These are phyloP conservation scores for Gracilaria domingensis DNA, from an alignment of 23 red algal genomes.

Conservation along the genomic window DNA sequence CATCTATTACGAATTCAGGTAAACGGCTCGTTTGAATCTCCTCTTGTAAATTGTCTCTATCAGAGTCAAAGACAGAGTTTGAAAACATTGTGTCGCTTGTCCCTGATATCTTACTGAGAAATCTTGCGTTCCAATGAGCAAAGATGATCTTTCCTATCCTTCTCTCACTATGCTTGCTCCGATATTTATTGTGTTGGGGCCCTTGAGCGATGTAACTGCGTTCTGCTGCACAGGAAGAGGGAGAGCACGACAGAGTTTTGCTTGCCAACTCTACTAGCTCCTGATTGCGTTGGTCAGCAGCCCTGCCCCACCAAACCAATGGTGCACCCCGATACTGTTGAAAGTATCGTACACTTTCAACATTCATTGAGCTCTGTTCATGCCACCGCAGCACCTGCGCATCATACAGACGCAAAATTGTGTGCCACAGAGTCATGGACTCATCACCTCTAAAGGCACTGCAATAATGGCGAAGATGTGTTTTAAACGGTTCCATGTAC, in stretches of 20 bases:
- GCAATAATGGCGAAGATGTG: no score
- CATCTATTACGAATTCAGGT: no score
- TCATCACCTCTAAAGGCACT: no score
- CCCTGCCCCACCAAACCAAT: no score
- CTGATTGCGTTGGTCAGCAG: background rate
- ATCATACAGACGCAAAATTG: background rate
- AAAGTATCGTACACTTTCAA: no score
- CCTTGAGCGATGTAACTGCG: conserved; percentile 34
- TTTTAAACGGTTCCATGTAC: background rate
- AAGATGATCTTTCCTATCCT: conserved; percentile 28
- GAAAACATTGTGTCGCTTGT: no score
- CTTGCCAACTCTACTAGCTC: conserved; percentile 18
- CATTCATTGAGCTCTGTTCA: conserved; percentile 11
- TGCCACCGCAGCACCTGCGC: background rate
- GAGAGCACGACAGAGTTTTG: conserved; percentile 24
- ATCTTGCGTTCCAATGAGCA: conserved; percentile 34
- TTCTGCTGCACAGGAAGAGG: no score
- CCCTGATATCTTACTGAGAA: background rate
- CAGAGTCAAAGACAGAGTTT: no score
- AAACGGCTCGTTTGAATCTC: no score
- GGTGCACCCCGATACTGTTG: no score
- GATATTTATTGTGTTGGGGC: background rate
- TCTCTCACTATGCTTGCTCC: background rate
- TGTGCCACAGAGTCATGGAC: no score
- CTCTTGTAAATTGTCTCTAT: no score